These are phyloP conservation scores for Rhizomucor miehei DNA, from an alignment of 371 early-diverging fungal genomes.

Conservation along the genomic window DNA sequence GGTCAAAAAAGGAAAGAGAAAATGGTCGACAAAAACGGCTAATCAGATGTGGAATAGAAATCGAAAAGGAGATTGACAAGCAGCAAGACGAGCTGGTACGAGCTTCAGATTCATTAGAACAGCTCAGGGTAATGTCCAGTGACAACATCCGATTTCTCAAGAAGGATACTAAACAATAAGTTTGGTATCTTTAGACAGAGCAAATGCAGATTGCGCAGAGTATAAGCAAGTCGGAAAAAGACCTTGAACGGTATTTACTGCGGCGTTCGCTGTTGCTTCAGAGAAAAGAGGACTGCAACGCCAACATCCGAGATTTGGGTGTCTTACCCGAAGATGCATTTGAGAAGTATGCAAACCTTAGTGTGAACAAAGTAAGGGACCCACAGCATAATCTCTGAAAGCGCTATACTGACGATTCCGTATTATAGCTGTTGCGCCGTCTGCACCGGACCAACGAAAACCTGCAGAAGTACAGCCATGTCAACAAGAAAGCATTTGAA, in stretches of 20 bases:
- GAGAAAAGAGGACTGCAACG: slow-evolving; percentile 84
- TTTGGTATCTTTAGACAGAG: slow-evolving; percentile 15
- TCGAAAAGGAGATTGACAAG: slow-evolving; percentile 38
- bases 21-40: no score
- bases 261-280: slow-evolving; percentile 73
- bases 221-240: slow-evolving; percentile 54
- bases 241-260: slow-evolving; percentile 73
- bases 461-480: slow-evolving; percentile 86
- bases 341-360: slow-evolving; percentile 58
- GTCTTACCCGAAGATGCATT: slow-evolving; percentile 96
- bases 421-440: slow-evolving; percentile 56
- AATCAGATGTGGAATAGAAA: slow-evolving; percentile 14
- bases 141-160: background rate
- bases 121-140: slow-evolving; percentile 39
- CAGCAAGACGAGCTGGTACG: slow-evolving; percentile 38
- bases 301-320: slow-evolving; percentile 92
- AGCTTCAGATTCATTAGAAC: slow-evolving; percentile 46
- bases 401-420: background rate
- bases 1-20: background rate
- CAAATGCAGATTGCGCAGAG: slow-evolving; percentile 19
- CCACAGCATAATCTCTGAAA: background rate
- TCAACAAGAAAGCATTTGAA: slow-evolving; percentile 98
- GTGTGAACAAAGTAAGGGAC: slow-evolving; percentile 45
- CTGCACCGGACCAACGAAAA: slow-evolving; percentile 84
- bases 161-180: background rate